Evolutionary conservation across 176 grass and related monocot genomes (phyloP), one percentile per base, ranked within the genome.

Genomic region (Bolboschoenus planiculmis): DNA sequence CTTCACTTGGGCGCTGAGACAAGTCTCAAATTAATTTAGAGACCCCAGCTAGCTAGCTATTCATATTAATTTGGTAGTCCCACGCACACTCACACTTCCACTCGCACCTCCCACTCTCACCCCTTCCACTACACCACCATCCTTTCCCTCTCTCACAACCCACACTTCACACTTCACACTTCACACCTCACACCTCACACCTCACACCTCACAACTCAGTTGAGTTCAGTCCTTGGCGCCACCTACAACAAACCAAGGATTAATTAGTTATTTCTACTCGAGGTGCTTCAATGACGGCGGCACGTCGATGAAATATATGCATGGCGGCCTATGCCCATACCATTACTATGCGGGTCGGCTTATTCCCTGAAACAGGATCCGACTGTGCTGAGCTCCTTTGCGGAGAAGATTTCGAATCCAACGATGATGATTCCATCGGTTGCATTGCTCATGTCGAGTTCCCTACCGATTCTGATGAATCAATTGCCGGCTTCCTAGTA

Each of bases 281-380:
- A 0, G 1, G 31, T 1, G 36, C 1, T 35, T 18, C n/a, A 27
- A 31, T 57, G 34, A 20, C 26, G 20, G 21, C 34, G 8, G 21
- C 34, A 18, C 57, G 11, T n/a, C 79, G 26, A 63, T 63, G 56
- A 81, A 58, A 21, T 20, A 1, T 36, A 0, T 57, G 35, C 53
- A 70, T 70, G 16, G 18, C 20, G 40, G 23, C 24, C 54, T 36
- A 20, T 36, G 33, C 56, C 53, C 15, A 26, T 57, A 20, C 35
- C 57, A 63, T 44, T 58, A 81, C 79, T 81, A 81, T 81, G 79
- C 79, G 79, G 79, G 36, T 81, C 34, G 37, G 37, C 13, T 81
- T 81, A 29, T 44, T 64, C 24, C 1, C 30, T 16, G 79, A 81
- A 64, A 27, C 57, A 64, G 57, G 10, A 63, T 81, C 79, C 37